Base-by-base conservation (phyloP, 768 basidiomycete species). In the Termitomyces titanicus region DNA sequence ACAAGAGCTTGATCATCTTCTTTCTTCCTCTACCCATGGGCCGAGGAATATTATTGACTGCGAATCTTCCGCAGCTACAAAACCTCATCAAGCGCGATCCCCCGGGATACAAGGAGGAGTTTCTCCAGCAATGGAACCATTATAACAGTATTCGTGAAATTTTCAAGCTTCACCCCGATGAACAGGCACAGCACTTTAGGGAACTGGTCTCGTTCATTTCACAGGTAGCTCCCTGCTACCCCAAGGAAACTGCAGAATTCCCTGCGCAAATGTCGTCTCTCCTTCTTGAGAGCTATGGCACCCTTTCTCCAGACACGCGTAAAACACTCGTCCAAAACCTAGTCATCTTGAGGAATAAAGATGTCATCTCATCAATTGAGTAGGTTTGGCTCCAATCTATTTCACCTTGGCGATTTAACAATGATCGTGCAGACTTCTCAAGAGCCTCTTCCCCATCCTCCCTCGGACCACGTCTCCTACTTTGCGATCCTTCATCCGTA, bases 11-110 rank as follows among this genome's bases (percentile, higher is more conserved):
- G 43, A 47, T 48, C 49, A 38, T 49, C 35, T 35, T 40, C 27
- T 48, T 38, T 55, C 53, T 56, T 46, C 22, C 15, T 35, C 48
- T 40, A 51, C 53, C 4, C 54, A 82, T 80, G 79, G 81, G 76
- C 61, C 79, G 91, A 54, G 90, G 89, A 47, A 78, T 88, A 49
- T 79, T 94, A 53, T 81, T 96, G 61, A 88, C 92, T 31, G 83
- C 90, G 15, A 96, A 96, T 66, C 82, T 98, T 9, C 95, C 97
- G 0, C 93, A 97, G 66, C 80, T 99, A 8, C 96, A 98, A 70
- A 98, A 98, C 68, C 79, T 98, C 51, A 94, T 99, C 70, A 99
- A 99, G 68, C 83, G 97, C 42, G 93, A 97, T 68, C 91, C 96
- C 3, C 70, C 74, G 9, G 86, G 83, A 0, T 98, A 99, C 76